Percentiles rank a stretch among this genome's conserved stretches.
These are phyloP conservation scores for Penicillium psychrosexuale DNA, from an alignment of 2,329 filamentous ascomycete species.

Conservation along the genomic window DNA sequence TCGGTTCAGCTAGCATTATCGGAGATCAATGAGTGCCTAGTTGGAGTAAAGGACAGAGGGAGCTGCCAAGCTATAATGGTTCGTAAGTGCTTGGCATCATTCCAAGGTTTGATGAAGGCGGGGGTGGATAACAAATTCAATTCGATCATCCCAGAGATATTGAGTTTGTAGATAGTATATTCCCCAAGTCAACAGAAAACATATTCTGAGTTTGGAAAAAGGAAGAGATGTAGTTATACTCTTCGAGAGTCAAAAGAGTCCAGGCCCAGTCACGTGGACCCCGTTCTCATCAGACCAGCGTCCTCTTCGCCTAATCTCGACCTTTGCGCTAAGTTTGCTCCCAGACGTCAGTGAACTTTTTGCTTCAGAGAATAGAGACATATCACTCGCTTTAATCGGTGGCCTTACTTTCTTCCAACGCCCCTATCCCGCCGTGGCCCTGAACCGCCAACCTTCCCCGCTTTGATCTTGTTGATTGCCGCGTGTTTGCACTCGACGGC, in stretches of 20 bases:
- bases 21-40: background rate
- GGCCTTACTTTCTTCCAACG: background rate
- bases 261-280: slow-evolving; percentile 23
- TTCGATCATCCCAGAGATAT: background rate
- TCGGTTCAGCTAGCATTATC: background rate
- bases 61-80: background rate
- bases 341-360: background rate
- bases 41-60: background rate
- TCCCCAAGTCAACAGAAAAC: background rate
- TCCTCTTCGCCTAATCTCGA: slow-evolving; percentile 7
- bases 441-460: slow-evolving; percentile 5
- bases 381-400: background rate
- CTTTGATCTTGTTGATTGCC: slow-evolving; percentile 9
- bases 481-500: background rate
- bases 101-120: background rate
- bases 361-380: background rate
- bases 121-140: background rate
- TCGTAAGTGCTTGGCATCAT: background rate
- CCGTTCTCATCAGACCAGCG: slow-evolving; percentile 12
- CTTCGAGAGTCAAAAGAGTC: slow-evolving; percentile 5
- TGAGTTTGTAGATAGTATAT: background rate
- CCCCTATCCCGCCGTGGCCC: background rate
- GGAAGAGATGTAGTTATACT: background rate
- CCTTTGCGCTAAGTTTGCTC: background rate
- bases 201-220: background rate